Base-by-base conservation (phyloP, 2,329 filamentous ascomycete genomes). In the Aspergillus sp. region DNA sequence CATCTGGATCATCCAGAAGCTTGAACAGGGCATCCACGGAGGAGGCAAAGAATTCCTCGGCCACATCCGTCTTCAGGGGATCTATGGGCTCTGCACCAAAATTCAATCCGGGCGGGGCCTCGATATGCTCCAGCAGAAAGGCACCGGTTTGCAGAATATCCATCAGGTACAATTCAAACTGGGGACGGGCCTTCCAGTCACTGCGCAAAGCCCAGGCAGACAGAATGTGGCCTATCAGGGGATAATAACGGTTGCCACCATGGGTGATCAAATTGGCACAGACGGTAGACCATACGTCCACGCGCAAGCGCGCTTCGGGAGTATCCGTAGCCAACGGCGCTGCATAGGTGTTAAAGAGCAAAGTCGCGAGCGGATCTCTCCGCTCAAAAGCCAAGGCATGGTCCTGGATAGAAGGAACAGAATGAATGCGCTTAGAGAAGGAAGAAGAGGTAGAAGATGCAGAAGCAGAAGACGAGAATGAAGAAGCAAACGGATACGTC, bases 151-250 rank as follows among this genome's bases (percentile, higher is more conserved):
- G 88, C 30, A 98, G 79, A 50, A 94, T 88, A 63, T 93, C 87
- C 86, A 95, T 93, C 8, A 98, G 79, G 65, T 91, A 97, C 69
- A 88, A 86, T 69, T 96, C 90, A 75, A 98, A 82, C 53, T 89
- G 93, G 55, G 84, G 81, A 59, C 85, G 89, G 48, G 88, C 88
- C 36, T 88, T 86, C 90, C 91, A 97, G 66, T 90, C 84, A 52
- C 87, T 82, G 77, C 90, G 86, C 47, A 82, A 77, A 44, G 87
- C 83, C 86, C 89, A 97, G 47, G 88, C 83, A 65, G 93, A 90
- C 43, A 98, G 77, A 32, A 96, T 81, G 42, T 86, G 84, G 52
- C 87, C 83, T 48, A 96, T 77, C 47, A 96, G 85, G 47, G 86
- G 83, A 62, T 93, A 86, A 54, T 84, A 83, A 46, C 82, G 86